Conservation (phyloP, 768 basidiomycete species). For the Dioszegia aurantiaca region DNA sequence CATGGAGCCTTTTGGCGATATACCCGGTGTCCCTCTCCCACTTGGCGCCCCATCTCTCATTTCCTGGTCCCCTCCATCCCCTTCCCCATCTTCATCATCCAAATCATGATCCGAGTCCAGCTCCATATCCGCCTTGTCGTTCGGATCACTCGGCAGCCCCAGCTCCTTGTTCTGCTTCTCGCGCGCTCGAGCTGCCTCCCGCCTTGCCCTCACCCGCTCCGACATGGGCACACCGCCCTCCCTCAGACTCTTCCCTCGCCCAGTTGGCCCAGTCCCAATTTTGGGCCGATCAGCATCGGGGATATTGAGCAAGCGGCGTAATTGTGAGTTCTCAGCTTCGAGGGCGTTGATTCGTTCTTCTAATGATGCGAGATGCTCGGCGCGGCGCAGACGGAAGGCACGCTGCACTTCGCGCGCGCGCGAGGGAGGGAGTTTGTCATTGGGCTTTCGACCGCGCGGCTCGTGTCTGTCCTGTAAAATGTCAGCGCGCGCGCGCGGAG, state of each 20-base stretch:
- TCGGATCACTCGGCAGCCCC: constrained; percentile 13
- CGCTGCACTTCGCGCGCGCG: constrained; percentile 53
- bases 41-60: background rate
- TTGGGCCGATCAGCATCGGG: constrained; percentile 34
- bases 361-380: constrained; percentile 51
- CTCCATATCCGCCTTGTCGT: constrained; percentile 16
- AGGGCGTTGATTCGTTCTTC: constrained; percentile 52
- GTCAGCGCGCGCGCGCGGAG: background rate
- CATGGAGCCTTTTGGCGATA: constrained; percentile 3
- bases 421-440: constrained; percentile 50
- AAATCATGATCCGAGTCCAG: constrained; percentile 13
- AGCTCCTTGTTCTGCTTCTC: constrained; percentile 30
- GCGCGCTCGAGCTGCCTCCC: constrained; percentile 42
- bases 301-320: constrained; percentile 42
- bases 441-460: constrained; percentile 50
- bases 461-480: constrained; percentile 43
- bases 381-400: constrained; percentile 51
- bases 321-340: constrained; percentile 50
- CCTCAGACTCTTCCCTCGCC: constrained; percentile 50
- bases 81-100: constrained; percentile 1
- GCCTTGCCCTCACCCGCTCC: constrained; percentile 49
- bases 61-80: background rate
- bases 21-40: constrained; percentile 13
- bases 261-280: constrained; percentile 52
- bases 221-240: constrained; percentile 52